Evolutionary conservation across 2,329 filamentous ascomycete genomes (phyloP).

Genomic region (Immersiporthe knoxdaviesiana): DNA sequence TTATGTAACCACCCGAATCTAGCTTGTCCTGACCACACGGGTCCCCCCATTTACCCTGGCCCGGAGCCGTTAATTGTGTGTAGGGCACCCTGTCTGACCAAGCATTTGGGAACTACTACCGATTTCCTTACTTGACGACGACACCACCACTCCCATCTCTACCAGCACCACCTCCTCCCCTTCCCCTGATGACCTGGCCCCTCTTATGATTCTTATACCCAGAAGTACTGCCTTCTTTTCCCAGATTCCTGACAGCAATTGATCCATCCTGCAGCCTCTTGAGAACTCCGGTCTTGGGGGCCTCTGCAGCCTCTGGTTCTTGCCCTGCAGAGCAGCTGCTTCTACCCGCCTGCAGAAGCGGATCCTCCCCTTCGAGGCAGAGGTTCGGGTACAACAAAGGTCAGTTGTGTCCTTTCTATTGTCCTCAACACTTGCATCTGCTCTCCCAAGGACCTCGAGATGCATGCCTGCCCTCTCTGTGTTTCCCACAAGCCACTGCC

Average conservation of each 20-base stretch:
- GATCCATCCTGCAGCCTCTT: background rate
- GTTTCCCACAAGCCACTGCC: background rate
- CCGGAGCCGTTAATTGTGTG: constrained; percentile 14
- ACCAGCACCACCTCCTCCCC: background rate
- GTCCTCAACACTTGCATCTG: background rate
- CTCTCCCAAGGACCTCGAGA: background rate
- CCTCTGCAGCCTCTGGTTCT: constrained; percentile 7
- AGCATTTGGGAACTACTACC: constrained; percentile 12
- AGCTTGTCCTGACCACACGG: background rate
- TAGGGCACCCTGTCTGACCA: background rate
- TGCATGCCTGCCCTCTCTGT: background rate
- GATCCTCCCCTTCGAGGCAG: background rate
- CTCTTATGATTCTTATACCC: background rate
- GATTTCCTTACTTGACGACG: background rate
- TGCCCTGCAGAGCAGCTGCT: background rate
- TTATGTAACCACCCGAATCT: constrained; percentile 6
- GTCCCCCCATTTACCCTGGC: constrained; percentile 9
- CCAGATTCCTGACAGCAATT: background rate
- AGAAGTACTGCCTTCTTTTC: background rate
- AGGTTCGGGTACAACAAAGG: background rate
- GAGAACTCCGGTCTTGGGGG: background rate
- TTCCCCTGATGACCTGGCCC: background rate
- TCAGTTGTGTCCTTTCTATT: background rate
- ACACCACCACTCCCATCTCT: background rate
- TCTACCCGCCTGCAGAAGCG: constrained; percentile 6